These are phyloP conservation scores for Aulographum hederae DNA, from an alignment of 2,329 filamentous ascomycete species.

Conservation along the genomic window DNA sequence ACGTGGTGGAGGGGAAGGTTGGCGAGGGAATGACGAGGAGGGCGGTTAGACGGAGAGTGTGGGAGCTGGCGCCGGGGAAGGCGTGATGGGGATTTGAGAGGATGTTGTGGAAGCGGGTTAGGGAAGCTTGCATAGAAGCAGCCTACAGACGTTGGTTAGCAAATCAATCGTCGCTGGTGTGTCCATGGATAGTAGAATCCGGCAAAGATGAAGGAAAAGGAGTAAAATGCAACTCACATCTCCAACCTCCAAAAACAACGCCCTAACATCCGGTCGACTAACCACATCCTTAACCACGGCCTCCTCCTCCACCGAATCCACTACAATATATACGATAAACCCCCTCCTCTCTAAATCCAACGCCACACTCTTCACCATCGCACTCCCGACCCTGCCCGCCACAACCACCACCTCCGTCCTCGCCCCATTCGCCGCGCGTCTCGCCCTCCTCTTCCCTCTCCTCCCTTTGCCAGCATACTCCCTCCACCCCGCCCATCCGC, in stretches of 20 bases:
- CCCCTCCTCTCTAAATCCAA: slow-evolving; percentile 79
- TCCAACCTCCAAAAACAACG: slow-evolving; percentile 66
- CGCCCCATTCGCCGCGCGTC: slow-evolving; percentile 63
- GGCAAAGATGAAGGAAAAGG: no score
- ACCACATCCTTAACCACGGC: slow-evolving; percentile 45
- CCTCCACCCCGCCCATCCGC: slow-evolving; percentile 28
- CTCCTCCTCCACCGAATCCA: slow-evolving; percentile 72
- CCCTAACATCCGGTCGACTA: slow-evolving; percentile 61
- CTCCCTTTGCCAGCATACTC: slow-evolving; percentile 35
- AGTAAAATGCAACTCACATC: no score
- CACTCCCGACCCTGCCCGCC: slow-evolving; percentile 71
- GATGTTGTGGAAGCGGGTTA: no score
- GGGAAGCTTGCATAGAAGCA: no score
- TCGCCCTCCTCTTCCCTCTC: slow-evolving; percentile 52
- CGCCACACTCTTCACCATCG: slow-evolving; percentile 65
- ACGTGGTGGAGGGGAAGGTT: slow-evolving; percentile 43
- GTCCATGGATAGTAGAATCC: no score
- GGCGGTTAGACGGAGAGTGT: slow-evolving; percentile 59
- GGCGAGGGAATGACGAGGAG: slow-evolving; percentile 74
- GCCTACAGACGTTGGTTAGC: no score
- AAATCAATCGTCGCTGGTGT: no score
- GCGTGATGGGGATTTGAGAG: slow-evolving; percentile 65
- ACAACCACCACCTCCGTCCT: slow-evolving; percentile 76
- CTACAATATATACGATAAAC: slow-evolving; percentile 85
- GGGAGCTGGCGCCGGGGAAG: slow-evolving; percentile 55